Percentiles rank a stretch among this genome's conserved stretches.
Conservation (phyloP, 2,329 filamentous ascomycete species). For the Lachnellula suecica region DNA sequence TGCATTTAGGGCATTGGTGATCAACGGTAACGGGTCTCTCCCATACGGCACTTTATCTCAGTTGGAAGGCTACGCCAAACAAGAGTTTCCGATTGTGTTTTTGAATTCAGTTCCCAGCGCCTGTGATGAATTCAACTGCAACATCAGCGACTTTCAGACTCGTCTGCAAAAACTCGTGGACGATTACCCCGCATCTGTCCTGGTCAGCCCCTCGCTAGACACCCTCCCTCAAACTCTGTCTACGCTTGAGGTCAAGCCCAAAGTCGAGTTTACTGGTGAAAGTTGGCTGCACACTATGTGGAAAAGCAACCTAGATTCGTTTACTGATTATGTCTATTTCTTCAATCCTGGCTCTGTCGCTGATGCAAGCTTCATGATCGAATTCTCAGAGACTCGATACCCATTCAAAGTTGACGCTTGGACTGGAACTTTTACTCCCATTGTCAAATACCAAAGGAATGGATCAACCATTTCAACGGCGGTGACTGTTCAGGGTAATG, state of each 20-base stretch:
- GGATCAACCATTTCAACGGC: background rate
- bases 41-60: constrained; percentile 34
- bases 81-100: constrained; percentile 38
- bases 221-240: background rate
- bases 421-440: constrained; percentile 1
- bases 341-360: background rate
- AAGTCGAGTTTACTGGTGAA: background rate
- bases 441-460: background rate
- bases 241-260: background rate
- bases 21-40: constrained; percentile 36
- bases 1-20: constrained; percentile 41
- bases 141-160: background rate
- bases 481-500: background rate
- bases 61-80: constrained; percentile 35
- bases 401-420: constrained; percentile 6
- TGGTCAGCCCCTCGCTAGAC: background rate
- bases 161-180: background rate
- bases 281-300: background rate
- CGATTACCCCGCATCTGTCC: background rate
- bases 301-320: background rate
- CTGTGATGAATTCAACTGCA: background rate
- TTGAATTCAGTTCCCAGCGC: background rate
- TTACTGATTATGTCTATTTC: background rate
- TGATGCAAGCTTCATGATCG: background rate
- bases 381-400: too few species aligned